Evolutionary conservation across 306 rosid genomes (phyloP).

Genomic region (Corylus avellana): DNA sequence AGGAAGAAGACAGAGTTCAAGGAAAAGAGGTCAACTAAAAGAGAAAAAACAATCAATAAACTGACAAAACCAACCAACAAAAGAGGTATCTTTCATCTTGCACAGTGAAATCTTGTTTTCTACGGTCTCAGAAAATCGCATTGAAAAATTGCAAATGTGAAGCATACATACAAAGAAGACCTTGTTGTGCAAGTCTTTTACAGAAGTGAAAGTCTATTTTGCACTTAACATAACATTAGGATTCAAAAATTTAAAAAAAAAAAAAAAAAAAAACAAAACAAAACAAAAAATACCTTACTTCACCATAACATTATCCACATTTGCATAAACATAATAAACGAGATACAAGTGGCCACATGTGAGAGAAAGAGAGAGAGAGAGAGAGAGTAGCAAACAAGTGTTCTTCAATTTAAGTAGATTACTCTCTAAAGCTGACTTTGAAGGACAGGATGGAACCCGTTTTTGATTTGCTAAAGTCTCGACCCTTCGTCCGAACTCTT

Average conservation of each 20-base stretch:
- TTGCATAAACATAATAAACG: background rate
- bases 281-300: background rate
- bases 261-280: background rate
- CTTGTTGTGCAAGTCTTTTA: background rate
- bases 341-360: background rate
- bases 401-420: slow-evolving; percentile 20
- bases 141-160: too few species aligned
- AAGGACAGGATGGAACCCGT: slow-evolving; percentile 83
- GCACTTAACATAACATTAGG: background rate
- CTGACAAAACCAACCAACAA: background rate
- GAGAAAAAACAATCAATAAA: background rate
- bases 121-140: background rate
- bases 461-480: slow-evolving; percentile 71
- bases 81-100: background rate
- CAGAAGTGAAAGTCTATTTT: background rate
- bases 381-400: background rate
- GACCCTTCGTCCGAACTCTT: slow-evolving; percentile 77
- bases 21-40: background rate
- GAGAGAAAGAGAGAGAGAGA: background rate
- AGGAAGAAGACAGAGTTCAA: background rate
- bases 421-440: slow-evolving; percentile 99
- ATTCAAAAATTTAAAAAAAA: background rate
- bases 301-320: background rate
- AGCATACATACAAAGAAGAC: background rate
- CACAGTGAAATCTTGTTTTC: background rate